Evolutionary conservation across 2,329 filamentous ascomycete genomes (phyloP).

Genomic region (Aureobasidium vineae): DNA sequence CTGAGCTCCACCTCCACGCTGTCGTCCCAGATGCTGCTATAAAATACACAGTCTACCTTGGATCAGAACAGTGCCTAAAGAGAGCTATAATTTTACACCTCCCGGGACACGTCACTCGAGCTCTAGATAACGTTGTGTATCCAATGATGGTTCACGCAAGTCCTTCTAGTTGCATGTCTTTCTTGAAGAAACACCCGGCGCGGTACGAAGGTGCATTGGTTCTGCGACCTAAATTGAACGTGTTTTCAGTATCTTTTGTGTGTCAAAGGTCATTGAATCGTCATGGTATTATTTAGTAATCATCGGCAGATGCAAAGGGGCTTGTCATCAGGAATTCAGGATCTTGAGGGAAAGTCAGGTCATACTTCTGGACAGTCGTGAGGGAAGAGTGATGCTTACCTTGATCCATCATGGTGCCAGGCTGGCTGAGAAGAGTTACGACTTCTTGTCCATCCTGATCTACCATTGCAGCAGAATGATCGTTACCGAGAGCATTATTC

Average conservation of each 20-base stretch:
- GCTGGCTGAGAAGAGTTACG: slow-evolving; percentile 36
- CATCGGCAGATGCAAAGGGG: slow-evolving; percentile 30
- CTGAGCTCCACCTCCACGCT: background rate
- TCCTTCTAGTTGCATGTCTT: slow-evolving; percentile 23
- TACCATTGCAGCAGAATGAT: background rate
- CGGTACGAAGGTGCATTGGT: background rate
- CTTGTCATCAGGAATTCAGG: slow-evolving; percentile 34
- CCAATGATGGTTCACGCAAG: background rate
- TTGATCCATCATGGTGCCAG: slow-evolving; percentile 25
- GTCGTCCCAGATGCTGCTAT: no score
- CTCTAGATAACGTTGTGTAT: no score
- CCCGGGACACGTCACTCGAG: no score
- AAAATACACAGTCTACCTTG: no score
- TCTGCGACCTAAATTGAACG: background rate
- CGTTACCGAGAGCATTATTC: background rate
- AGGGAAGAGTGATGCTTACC: background rate
- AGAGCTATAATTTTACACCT: no score
- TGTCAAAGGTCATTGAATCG: background rate
- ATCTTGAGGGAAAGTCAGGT: slow-evolving; percentile 28
- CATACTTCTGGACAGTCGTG: background rate
- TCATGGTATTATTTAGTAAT: slow-evolving; percentile 24
- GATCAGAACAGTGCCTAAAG: no score
- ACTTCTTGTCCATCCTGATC: slow-evolving; percentile 37
- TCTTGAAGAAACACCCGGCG: slow-evolving; percentile 27
- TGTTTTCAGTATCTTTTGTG: background rate